phyloP scores from a whole-genome alignment of 2,329 filamentous ascomycete genomes.

The Plectosphaerella sp. region DNA sequence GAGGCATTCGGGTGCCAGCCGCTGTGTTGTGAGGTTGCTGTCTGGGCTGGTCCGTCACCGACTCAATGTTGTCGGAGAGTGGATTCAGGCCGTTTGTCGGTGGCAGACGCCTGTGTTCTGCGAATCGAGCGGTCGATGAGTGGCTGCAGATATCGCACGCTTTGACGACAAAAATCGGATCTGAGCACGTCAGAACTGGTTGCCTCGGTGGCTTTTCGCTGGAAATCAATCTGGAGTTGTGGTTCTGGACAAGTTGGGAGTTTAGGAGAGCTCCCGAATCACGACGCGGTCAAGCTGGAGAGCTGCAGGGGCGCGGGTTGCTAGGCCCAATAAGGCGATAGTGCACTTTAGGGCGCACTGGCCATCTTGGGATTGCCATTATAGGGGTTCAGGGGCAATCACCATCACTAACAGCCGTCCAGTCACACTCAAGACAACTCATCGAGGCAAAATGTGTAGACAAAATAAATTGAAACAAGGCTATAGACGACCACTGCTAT shows the following conservation, averaged over 20 bases:
- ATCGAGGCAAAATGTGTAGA: background rate
- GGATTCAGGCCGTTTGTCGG: background rate
- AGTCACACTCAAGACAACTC: no score
- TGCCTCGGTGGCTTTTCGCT: no score
- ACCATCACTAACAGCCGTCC: background rate
- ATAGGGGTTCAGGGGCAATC: background rate
- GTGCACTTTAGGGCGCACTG: slow-evolving; percentile 7
- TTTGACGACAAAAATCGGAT: no score
- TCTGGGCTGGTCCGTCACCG: background rate
- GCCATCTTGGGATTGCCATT: background rate
- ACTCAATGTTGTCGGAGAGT: background rate
- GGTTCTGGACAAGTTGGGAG: background rate
- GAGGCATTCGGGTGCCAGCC: slow-evolving; percentile 8
- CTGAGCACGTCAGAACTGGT: no score
- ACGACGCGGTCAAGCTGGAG: slow-evolving; percentile 13
- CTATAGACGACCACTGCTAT: slow-evolving; percentile 6
- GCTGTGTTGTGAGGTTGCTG: background rate
- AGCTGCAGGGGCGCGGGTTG: slow-evolving; percentile 14
- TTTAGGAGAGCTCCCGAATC: slow-evolving; percentile 11
- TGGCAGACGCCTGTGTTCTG: no score
- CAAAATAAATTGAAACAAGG: slow-evolving; percentile 7
- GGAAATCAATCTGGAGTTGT: background rate
- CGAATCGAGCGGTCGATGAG: no score
- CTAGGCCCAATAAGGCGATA: slow-evolving; percentile 9
- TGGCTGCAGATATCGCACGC: no score